Percentiles rank a stretch among this genome's conserved stretches.
These are phyloP conservation scores for Anastatica hierochuntica DNA, from an alignment of 345 rosid genomes.

Conservation along the genomic window DNA sequence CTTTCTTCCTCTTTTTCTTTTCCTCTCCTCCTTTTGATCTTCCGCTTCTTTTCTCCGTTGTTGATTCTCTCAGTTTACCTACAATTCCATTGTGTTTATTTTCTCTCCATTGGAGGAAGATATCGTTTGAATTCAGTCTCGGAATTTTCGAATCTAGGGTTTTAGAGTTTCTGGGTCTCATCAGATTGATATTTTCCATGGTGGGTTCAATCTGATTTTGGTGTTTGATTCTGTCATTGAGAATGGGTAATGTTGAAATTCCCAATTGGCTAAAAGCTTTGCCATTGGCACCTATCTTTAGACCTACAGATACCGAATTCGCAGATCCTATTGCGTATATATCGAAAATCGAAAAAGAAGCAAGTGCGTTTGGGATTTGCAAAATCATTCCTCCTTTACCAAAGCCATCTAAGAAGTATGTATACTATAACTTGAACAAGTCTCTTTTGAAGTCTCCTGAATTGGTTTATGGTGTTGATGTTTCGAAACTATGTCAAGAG, in stretches of 20 bases:
- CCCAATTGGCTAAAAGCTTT: constrained; percentile 80
- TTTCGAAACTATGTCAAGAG: constrained; percentile 34
- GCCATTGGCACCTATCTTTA: constrained; percentile 85
- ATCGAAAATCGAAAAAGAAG: constrained; percentile 93
- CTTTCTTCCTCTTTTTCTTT: background rate
- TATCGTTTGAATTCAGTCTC: background rate
- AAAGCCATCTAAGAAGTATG: constrained; percentile 82
- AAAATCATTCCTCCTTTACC: constrained; percentile 95
- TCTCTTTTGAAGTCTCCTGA: constrained; percentile 74
- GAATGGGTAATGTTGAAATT: constrained; percentile 81
- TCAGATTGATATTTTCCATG: background rate
- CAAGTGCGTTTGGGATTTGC: constrained; percentile 88
- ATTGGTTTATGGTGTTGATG: constrained; percentile 35
- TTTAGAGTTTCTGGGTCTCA: constrained; percentile 7
- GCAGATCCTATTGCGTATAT: constrained; percentile 97
- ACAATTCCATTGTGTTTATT: constrained; percentile 11
- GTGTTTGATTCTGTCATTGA: background rate
- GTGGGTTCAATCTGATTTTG: background rate
- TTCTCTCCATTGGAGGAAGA: background rate
- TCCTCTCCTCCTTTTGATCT: background rate
- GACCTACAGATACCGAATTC: constrained; percentile 96
- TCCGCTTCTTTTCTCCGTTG: background rate
- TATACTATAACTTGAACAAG: constrained; percentile 67
- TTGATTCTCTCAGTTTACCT: background rate
- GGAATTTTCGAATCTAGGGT: constrained; percentile 38